Percentiles rank a stretch among this genome's conserved stretches.
Conservation (phyloP, 345 rosid genomes). For the Excoecaria agallocha region DNA sequence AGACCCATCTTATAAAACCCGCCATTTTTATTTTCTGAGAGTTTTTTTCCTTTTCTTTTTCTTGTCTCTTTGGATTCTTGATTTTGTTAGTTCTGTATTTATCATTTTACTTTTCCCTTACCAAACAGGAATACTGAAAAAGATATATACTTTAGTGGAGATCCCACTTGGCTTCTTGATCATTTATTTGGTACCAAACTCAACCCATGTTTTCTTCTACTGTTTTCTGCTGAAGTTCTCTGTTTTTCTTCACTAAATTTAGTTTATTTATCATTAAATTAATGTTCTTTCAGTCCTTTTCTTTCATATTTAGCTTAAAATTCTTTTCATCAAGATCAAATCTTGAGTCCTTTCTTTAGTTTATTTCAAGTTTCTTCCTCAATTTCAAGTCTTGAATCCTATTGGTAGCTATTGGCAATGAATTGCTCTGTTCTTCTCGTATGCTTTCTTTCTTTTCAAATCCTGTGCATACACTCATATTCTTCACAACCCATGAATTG, state of each 20-base stretch:
- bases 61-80: neutral
- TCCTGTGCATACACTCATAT: constrained; percentile 29
- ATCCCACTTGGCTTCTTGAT: constrained; percentile 6
- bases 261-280: neutral
- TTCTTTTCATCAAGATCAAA: neutral
- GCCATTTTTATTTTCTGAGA: neutral
- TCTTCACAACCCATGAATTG: constrained; percentile 68
- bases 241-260: constrained; percentile 4
- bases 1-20: neutral
- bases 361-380: neutral
- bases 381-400: constrained; percentile 6
- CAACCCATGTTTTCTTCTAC: neutral
- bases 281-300: neutral
- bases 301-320: neutral
- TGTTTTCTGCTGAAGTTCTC: neutral
- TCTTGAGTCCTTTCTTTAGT: neutral
- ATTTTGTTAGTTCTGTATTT: neutral
- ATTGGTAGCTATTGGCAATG: constrained; percentile 29
- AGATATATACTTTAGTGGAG: neutral
- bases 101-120: neutral
- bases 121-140: neutral
- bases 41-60: neutral
- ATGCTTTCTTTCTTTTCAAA: constrained; percentile 22
- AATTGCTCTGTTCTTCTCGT: constrained; percentile 24
- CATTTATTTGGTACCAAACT: neutral